Evolutionary conservation across 257 asterid species (phyloP), one percentile per base, ranked within the genome.

Genomic region (Scutellaria minor): DNA sequence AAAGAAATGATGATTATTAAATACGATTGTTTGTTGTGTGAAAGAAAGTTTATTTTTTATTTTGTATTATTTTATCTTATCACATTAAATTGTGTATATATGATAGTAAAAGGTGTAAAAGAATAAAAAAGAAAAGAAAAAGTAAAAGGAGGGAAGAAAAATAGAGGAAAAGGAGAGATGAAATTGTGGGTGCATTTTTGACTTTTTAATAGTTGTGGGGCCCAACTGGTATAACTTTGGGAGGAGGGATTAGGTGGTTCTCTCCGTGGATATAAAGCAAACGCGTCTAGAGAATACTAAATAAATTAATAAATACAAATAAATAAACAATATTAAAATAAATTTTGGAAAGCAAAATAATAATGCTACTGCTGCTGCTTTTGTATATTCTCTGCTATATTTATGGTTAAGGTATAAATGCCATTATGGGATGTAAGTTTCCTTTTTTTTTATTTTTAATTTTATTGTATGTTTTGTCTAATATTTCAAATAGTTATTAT

Each of bases 191-290:
- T 56, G 46, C 37, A 53, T 24, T 68, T 31, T 70, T 76, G 76
- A 76, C 76, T 45, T 70, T 76, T 27, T 46, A 7, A 1, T 9
- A 1, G 12, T 2, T 14, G 75, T 52, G 80, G 72, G 72, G 63
- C 72, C 80, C 50, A 2, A 60, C 10, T 18, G 62, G 62, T 40
- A 10, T 59, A 51, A 68, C 71, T 76, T 69, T 46, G 55, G 46
- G 60, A 5, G 37, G 50, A 5, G 74, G 37, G 75, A 18, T 35
- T 75, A 50, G 70, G 79, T 75, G 61, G 40, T 74, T 70, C 75
- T 72, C 74, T 70, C 78, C 79, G 77, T 77, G 82, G 71, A 74
- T 54, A 52, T 68, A 74, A 77, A 74, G 84, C 84, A 77, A 76
- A 60, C 75, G 78, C 78, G 72, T 69, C 8, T 55, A 6, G 5